Conservation (phyloP, 1,139 yeast genomes). For the Diutina rugosa region DNA sequence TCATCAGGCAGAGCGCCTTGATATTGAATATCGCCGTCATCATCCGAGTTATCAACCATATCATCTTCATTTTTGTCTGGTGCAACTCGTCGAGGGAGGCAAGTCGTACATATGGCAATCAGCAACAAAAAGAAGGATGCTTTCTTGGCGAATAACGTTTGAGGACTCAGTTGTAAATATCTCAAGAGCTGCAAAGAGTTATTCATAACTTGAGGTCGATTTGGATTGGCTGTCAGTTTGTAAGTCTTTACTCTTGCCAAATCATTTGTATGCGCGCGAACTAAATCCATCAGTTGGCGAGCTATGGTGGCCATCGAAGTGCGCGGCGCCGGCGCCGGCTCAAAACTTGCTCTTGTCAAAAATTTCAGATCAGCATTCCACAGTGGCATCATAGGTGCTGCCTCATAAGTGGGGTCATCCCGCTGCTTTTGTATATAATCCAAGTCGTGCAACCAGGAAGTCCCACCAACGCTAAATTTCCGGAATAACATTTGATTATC, state of each 20-base stretch:
- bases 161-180: slow-evolving; percentile 62
- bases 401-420: background rate
- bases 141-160: slow-evolving; percentile 53
- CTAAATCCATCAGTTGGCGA: slow-evolving; percentile 1
- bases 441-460: slow-evolving; percentile 78
- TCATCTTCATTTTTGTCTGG: background rate
- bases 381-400: background rate
- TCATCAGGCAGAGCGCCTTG: slow-evolving; percentile 97
- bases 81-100: slow-evolving; percentile 46
- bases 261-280: background rate
- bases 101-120: slow-evolving; percentile 80
- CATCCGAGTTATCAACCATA: slow-evolving; percentile 7
- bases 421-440: slow-evolving; percentile 20
- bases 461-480: slow-evolving; percentile 74
- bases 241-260: slow-evolving; percentile 11
- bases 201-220: slow-evolving; percentile 14
- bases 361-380: slow-evolving; percentile 1
- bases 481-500: slow-evolving; percentile 83
- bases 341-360: background rate
- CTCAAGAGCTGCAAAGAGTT: slow-evolving; percentile 44
- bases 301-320: background rate
- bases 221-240: slow-evolving; percentile 28
- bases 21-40: slow-evolving; percentile 48
- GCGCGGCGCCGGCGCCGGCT: slow-evolving; percentile 1
- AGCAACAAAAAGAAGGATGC: slow-evolving; percentile 72